Conservation (phyloP, 352 stramenopile genomes). For the Pythium brassicae region DNA sequence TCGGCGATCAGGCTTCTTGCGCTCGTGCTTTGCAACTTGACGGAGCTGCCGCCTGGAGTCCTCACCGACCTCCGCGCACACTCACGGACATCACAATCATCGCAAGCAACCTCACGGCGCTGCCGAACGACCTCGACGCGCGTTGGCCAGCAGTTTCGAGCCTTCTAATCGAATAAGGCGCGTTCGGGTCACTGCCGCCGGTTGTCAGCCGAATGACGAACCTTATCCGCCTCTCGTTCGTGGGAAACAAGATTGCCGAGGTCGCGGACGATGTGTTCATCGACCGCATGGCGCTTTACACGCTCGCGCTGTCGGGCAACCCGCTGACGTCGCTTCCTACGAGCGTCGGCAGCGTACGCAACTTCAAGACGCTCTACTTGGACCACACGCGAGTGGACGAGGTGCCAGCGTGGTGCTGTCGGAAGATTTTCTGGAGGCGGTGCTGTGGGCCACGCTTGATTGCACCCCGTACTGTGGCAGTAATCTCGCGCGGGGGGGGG, state of each 20-base stretch:
- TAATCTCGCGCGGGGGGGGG: too few species aligned
- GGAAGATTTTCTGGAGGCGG: constrained; percentile 5
- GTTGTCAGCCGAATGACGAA: constrained; percentile 4
- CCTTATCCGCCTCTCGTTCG: constrained; percentile 8
- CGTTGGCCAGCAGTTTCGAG: constrained; percentile 7
- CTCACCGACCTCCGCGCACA: constrained; percentile 5
- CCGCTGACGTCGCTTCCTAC: background rate
- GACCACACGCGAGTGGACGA: constrained; percentile 1
- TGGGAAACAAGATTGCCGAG: constrained; percentile 5
- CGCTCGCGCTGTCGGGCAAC: constrained; percentile 10
- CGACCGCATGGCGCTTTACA: constrained; percentile 5
- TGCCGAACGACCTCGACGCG: constrained; percentile 8
- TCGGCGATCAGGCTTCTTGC: constrained; percentile 5
- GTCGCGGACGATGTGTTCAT: constrained; percentile 3
- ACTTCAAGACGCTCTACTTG: constrained; percentile 13
- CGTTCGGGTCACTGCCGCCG: background rate
- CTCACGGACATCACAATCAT: constrained; percentile 12
- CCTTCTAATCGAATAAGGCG: constrained; percentile 3
- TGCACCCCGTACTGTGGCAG: constrained; percentile 2
- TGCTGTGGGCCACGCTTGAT: constrained; percentile 5
- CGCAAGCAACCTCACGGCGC: constrained; percentile 8
- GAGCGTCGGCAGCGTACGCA: background rate
- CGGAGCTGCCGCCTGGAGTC: constrained; percentile 1
- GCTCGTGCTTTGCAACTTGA: constrained; percentile 10
- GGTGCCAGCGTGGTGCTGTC: constrained; percentile 4